Conservation (phyloP, 2,329 filamentous ascomycete genomes). For the Chaetomium olivaceum region DNA sequence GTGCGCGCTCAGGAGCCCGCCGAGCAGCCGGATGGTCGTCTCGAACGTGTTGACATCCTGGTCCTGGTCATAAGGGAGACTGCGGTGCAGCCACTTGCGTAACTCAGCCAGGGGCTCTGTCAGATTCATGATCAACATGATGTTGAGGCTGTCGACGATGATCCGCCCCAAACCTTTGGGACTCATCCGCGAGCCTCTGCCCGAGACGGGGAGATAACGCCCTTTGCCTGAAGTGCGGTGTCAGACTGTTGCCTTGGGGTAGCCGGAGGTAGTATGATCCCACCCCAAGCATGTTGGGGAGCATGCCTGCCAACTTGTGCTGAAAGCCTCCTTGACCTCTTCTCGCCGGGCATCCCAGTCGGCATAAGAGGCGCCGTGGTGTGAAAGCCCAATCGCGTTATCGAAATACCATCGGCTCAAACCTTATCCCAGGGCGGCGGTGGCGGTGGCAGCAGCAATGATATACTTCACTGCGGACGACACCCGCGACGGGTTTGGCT, state of each 20-base stretch:
- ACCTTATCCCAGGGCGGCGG: background rate
- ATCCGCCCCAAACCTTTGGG: conserved; percentile 93
- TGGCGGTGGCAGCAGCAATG: background rate
- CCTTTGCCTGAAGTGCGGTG: conserved; percentile 64
- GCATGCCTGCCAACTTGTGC: conserved; percentile 89
- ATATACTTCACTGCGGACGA: background rate
- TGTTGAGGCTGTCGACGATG: conserved; percentile 93
- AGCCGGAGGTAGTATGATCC: conserved; percentile 37
- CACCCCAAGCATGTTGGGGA: conserved; percentile 90
- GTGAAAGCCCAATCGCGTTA: conserved; percentile 8
- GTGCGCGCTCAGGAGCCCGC: conserved; percentile 88
- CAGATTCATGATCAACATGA: conserved; percentile 96
- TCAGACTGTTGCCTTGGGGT: background rate
- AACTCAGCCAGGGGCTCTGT: conserved; percentile 81
- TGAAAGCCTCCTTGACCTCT: conserved; percentile 86
- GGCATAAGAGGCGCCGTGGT: background rate
- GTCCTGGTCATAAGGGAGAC: conserved; percentile 82
- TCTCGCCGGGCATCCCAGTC: conserved; percentile 55
- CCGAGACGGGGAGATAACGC: conserved; percentile 80
- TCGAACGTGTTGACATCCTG: conserved; percentile 98
- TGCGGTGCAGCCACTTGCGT: conserved; percentile 81
- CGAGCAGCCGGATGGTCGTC: conserved; percentile 96
- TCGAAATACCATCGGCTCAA: background rate
- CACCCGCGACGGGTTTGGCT: background rate
- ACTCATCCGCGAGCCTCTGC: conserved; percentile 79